Evolutionary conservation across 1,139 yeast species (phyloP).

Genomic region (Lodderomyces margitis): DNA sequence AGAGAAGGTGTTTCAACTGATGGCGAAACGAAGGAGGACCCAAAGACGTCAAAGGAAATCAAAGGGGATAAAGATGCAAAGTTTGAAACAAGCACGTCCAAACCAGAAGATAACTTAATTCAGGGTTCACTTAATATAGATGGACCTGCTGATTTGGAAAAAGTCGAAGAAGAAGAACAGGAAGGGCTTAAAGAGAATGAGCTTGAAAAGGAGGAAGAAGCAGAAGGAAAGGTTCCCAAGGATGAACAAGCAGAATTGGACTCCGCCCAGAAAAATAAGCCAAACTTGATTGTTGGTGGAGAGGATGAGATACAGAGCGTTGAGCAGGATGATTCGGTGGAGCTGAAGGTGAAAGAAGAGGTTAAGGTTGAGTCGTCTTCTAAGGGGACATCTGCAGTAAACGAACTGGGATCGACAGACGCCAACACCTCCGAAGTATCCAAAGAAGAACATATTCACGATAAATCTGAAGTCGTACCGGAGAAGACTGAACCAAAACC

Average conservation of each 20-base stretch:
- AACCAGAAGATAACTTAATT: slow-evolving; percentile 1
- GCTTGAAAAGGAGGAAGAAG: slow-evolving; percentile 9
- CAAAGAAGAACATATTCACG: slow-evolving; percentile 3
- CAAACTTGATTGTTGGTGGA: slow-evolving; percentile 5
- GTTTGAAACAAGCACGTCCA: not conserved
- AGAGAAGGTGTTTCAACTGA: slow-evolving; percentile 9
- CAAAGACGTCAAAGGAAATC: slow-evolving; percentile 8
- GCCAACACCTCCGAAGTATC: not conserved
- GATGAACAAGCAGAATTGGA: slow-evolving; percentile 13
- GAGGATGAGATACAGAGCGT: not conserved
- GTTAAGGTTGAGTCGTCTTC: slow-evolving; percentile 4
- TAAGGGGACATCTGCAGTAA: slow-evolving; percentile 1
- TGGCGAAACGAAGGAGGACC: slow-evolving; percentile 4
- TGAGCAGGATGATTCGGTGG: slow-evolving; percentile 11
- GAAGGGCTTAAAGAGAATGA: slow-evolving; percentile 7
- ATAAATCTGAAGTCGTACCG: slow-evolving; percentile 5
- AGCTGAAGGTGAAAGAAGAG: slow-evolving; percentile 4
- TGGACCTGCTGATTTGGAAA: slow-evolving; percentile 7
- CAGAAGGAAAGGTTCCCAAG: slow-evolving; percentile 8
- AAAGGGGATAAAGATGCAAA: slow-evolving; percentile 7
- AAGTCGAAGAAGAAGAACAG: slow-evolving; percentile 7
- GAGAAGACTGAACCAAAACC: not conserved
- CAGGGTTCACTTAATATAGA: slow-evolving; percentile 4
- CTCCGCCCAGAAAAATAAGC: slow-evolving; percentile 8
- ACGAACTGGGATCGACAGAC: not conserved